Percentiles rank a stretch among this genome's conserved stretches.
Conservation (phyloP, 257 asterid genomes). For the Mitragyna speciosa region DNA sequence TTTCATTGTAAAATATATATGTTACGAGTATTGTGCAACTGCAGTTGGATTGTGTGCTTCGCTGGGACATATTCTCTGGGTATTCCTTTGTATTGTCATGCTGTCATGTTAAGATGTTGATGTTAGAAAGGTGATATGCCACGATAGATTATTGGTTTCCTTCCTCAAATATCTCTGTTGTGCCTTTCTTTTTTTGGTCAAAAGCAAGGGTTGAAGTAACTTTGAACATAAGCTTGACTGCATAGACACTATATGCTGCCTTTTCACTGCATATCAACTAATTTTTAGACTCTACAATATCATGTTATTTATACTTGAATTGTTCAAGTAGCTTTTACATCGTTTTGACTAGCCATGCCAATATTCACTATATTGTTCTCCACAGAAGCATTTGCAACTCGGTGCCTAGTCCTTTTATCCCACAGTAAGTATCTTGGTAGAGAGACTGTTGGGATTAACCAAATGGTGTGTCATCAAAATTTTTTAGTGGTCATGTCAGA, state of each 20-base stretch:
- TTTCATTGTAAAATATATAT: conserved; percentile 52
- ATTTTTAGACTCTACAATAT: too few species aligned
- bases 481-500: background rate
- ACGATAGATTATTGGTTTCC: background rate
- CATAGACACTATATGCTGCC: background rate
- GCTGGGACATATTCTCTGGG: background rate
- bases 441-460: background rate
- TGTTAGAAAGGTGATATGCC: conserved; percentile 2
- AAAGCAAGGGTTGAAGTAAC: background rate
- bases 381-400: background rate
- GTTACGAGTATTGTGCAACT: conserved; percentile 27
- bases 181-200: background rate
- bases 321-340: background rate
- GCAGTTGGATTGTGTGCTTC: conserved; percentile 12
- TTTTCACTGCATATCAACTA: background rate
- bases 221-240: background rate
- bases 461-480: background rate
- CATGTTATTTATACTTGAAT: background rate
- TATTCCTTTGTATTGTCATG: background rate
- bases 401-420: background rate
- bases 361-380: background rate
- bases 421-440: background rate
- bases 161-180: background rate
- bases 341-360: background rate
- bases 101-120: background rate